A percentile compares a stretch with the other conserved stretches of the same genome.
Conservation (phyloP, 2,329 filamentous ascomycete species). For the Colletotrichum scovillei region DNA sequence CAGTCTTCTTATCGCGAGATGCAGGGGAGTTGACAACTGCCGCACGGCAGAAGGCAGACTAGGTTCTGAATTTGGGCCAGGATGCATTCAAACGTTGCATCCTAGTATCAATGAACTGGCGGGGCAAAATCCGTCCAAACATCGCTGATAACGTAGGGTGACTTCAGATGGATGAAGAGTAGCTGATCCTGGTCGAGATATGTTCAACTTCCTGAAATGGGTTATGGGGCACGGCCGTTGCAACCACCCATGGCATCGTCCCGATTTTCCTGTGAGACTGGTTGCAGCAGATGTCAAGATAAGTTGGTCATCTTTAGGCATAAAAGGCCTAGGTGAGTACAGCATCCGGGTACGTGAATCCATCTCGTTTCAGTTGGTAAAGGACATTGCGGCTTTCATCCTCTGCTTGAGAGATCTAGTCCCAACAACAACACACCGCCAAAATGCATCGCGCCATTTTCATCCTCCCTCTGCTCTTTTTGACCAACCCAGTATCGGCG, state of each 20-base stretch:
- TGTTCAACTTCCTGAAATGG: background rate
- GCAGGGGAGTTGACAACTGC: background rate
- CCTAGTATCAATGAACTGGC: background rate
- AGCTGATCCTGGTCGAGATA: background rate
- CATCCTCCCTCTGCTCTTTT: background rate
- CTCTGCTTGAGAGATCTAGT: background rate
- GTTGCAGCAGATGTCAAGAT: background rate
- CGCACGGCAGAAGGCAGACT: background rate
- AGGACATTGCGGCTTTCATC: background rate
- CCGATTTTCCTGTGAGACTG: background rate
- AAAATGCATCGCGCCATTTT: background rate
- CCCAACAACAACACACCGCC: background rate
- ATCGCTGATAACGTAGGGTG: background rate
- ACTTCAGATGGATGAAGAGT: background rate
- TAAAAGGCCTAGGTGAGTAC: background rate
- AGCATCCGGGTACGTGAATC: background rate
- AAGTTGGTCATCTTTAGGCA: background rate
- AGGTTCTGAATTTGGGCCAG: background rate
- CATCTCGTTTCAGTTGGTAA: background rate
- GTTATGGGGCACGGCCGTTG: background rate
- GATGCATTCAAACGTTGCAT: background rate
- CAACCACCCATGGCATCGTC: background rate
- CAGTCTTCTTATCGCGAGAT: background rate
- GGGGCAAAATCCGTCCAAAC: background rate
- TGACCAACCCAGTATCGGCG: conserved; percentile 34